Base-by-base conservation (phyloP, 306 rosid genomes). In the Trifolium pratense region DNA sequence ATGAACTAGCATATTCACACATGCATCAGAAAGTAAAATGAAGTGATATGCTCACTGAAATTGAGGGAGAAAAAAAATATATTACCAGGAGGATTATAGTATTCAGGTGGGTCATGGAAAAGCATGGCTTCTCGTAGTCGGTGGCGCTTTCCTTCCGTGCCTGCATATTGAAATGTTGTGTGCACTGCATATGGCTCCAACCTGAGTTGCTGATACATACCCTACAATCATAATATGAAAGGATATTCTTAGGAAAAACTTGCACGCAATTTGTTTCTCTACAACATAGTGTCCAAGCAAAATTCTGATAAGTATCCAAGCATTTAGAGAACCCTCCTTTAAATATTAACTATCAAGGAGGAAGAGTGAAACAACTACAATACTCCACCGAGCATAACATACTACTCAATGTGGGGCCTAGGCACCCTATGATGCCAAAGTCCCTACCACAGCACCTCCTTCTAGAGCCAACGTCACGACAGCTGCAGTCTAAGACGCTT, bases 101-200 rank as follows among this genome's bases (percentile, higher is more conserved):
- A 93, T 67, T 84, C 93, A 21, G 97, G 97, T 12, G 97, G 98
- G 77, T 93, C 98, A 72, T 70, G 76, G 86, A 93, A 93, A 68
- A 84, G 85, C 98, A 86, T 93, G 77, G 87, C 97, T 82, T 93
- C 98, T n/a, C 97, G 90, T 53, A 93, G 84, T 68, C 97, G 84
- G 81, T 91, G 98, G 56, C 98, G 97, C 83, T 93, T 93, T 85
- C 98, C 98, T 79, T 85, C 93, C 2, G 98, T 93, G 66, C 97
- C 98, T 9, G 90, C 96, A 82, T 81, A 91, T 76, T 93, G 96
- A 78, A 93, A 93, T 60, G 96, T 93, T 36, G 98, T 93, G 78
- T 93, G 98, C 75, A 93, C 90, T 45, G 98, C 98, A 81, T 93
- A 93, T 16, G 98, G 92, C 86, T 91, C 84, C 88, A 93, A 79